Evolutionary conservation across 768 basidiomycete species (phyloP).

Genomic region (Mycena vitilis): DNA sequence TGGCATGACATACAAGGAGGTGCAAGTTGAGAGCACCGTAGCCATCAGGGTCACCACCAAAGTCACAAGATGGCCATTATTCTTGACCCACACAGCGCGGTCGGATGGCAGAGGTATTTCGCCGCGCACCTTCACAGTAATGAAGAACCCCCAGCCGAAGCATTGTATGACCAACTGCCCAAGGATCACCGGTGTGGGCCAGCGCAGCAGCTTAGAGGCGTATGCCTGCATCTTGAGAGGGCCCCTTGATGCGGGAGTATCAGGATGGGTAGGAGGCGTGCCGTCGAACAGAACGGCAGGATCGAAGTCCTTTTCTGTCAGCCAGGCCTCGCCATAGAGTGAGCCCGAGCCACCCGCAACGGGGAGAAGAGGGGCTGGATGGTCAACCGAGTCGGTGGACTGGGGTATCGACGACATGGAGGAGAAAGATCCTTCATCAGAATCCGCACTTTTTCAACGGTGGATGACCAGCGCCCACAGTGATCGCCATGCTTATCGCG

Average conservation of each 20-base stretch:
- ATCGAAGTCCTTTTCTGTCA: slow-evolving; percentile 5
- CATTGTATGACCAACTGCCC: slow-evolving; percentile 4
- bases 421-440: background rate
- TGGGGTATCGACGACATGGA: background rate
- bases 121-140: background rate
- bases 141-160: slow-evolving; percentile 3
- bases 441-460: too few relatives aligned
- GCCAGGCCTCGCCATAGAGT: background rate
- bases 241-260: background rate
- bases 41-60: background rate
- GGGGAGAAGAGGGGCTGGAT: background rate
- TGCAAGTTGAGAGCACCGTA: background rate
- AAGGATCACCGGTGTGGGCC: background rate
- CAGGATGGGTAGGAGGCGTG: background rate
- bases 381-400: background rate
- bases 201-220: too few relatives aligned
- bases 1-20: background rate
- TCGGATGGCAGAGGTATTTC: background rate
- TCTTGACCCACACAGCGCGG: background rate
- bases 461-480: too few relatives aligned
- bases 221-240: too few relatives aligned
- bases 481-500: too few relatives aligned
- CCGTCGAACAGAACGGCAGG: background rate
- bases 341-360: background rate
- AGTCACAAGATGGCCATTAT: background rate